Conservation (phyloP, 768 basidiomycete species). For the Sarcodon aspratus region DNA sequence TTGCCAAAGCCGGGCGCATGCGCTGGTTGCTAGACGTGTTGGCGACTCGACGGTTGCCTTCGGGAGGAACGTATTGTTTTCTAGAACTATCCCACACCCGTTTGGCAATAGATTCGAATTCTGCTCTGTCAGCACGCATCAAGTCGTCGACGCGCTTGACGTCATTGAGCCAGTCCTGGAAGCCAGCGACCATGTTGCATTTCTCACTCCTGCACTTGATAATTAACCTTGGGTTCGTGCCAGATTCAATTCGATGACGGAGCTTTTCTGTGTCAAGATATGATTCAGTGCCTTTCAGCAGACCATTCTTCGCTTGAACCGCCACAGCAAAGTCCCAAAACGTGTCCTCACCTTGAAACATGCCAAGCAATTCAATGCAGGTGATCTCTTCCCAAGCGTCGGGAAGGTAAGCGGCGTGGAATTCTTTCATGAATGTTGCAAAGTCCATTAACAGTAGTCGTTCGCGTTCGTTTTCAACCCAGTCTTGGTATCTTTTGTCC, state of each 20-base stretch:
- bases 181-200: not conserved
- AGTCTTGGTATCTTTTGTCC: not conserved
- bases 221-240: not conserved
- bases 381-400: constrained; percentile 1
- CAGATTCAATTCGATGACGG: not conserved
- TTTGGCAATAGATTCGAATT: no score
- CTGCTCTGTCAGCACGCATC: no score
- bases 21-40: no score
- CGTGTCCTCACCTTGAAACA: not conserved
- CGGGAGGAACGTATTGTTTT: no score
- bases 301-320: constrained; percentile 6
- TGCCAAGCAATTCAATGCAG: constrained; percentile 1
- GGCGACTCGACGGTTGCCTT: no score
- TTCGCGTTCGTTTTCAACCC: not conserved
- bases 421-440: constrained; percentile 1
- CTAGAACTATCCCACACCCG: no score
- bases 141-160: no score
- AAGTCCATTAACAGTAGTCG: not conserved
- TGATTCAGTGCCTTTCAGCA: constrained; percentile 1
- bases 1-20: not conserved
- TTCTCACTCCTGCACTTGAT: not conserved
- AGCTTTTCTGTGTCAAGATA: not conserved
- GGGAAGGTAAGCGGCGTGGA: constrained; percentile 2
- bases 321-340: constrained; percentile 8
- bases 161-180: not conserved